Conservation (phyloP, 371 early-diverging fungal genomes). For the Apophysomyces elegans region DNA sequence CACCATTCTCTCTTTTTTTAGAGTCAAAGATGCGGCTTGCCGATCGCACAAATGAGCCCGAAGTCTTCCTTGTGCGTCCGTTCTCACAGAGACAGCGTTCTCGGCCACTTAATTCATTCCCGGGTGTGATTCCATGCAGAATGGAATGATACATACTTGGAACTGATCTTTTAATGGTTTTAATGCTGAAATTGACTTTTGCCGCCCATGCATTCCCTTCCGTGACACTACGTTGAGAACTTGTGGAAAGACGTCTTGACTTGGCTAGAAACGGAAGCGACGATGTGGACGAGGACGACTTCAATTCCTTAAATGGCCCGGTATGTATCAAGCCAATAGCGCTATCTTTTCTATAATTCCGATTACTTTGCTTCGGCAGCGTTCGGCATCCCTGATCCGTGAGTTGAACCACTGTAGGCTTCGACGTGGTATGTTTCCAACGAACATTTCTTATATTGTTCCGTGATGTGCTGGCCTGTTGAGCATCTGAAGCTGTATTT, state of each 20-base stretch:
- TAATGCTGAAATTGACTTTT: conserved; percentile 35
- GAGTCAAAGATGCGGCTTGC: conserved; percentile 14
- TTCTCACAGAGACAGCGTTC: conserved; percentile 1
- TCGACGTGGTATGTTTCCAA: neutral
- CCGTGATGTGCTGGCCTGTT: conserved; percentile 2
- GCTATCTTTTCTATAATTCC: conserved; percentile 34
- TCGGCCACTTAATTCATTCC: neutral
- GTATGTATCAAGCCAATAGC: conserved; percentile 31
- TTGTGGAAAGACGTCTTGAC: conserved; percentile 27
- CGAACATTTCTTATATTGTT: neutral
- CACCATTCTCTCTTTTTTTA: conserved; percentile 2
- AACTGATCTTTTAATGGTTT: conserved; percentile 37
- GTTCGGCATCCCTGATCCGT: conserved; percentile 4
- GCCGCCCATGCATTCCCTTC: conserved; percentile 38
- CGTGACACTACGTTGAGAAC: conserved; percentile 28
- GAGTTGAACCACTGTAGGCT: conserved; percentile 4
- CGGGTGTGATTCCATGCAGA: conserved; percentile 20
- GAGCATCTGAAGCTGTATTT: neutral
- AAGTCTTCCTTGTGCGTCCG: neutral
- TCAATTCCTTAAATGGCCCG: conserved; percentile 15
- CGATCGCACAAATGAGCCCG: neutral
- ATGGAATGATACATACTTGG: conserved; percentile 36
- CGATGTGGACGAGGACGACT: conserved; percentile 26
- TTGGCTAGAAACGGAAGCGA: conserved; percentile 24
- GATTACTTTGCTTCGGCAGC: neutral